Conservation (phyloP, 2,329 filamentous ascomycete species). For the Verticillium tricorpus region DNA sequence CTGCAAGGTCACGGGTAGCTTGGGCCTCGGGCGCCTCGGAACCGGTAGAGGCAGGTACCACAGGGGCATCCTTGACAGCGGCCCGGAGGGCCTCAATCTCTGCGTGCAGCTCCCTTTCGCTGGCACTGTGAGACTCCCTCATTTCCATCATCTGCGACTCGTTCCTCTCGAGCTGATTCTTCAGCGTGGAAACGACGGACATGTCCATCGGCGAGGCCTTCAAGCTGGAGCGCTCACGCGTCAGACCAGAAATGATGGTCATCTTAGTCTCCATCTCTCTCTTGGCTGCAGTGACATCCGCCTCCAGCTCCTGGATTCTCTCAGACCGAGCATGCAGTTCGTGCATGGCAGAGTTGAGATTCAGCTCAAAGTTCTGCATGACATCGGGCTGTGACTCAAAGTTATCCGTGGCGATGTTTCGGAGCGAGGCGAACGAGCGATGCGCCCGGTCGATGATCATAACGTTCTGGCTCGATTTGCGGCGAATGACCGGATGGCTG, state of each 20-base stretch:
- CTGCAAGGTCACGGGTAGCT: slow-evolving; percentile 12
- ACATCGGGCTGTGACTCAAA: slow-evolving; percentile 78
- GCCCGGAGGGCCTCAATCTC: slow-evolving; percentile 67
- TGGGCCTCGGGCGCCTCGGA: slow-evolving; percentile 17
- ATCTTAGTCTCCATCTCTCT: slow-evolving; percentile 98
- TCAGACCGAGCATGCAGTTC: slow-evolving; percentile 85
- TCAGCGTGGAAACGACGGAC: slow-evolving; percentile 80
- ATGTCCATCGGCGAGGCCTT: slow-evolving; percentile 84
- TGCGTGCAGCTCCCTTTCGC: slow-evolving; percentile 69
- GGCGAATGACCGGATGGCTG: slow-evolving; percentile 75
- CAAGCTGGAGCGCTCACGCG: slow-evolving; percentile 86
- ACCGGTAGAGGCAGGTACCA: slow-evolving; percentile 6
- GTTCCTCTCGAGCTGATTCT: slow-evolving; percentile 81
- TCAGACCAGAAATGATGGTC: slow-evolving; percentile 90
- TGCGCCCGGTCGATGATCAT: slow-evolving; percentile 87
- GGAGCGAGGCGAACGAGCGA: slow-evolving; percentile 81
- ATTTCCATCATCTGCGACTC: slow-evolving; percentile 75
- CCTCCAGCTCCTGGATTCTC: slow-evolving; percentile 83
- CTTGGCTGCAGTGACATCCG: slow-evolving; percentile 74
- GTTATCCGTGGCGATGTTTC: slow-evolving; percentile 82
- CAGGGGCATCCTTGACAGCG: slow-evolving; percentile 37
- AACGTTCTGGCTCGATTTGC: slow-evolving; percentile 88
- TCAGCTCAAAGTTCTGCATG: slow-evolving; percentile 89
- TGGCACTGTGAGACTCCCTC: slow-evolving; percentile 65
- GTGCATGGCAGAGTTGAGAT: slow-evolving; percentile 87